Evolutionary conservation across 2,329 filamentous ascomycete genomes (phyloP).

Genomic region (Phyllosticta capitalensis): DNA sequence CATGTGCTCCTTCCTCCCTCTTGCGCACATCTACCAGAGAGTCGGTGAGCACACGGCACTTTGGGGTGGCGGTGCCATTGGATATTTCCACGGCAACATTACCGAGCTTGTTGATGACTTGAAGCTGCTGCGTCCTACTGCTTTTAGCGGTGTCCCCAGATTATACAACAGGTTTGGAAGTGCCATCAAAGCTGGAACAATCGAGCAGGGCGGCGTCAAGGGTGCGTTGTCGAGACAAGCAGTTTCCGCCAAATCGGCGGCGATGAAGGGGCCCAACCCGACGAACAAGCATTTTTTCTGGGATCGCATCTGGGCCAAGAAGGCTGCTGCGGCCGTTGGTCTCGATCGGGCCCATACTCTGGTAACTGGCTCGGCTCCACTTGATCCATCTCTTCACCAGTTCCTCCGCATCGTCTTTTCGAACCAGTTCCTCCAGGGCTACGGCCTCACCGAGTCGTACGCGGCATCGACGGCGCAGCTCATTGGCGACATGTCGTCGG

Average conservation of each 20-base stretch:
- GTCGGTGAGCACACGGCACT: constrained; percentile 69
- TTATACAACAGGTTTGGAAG: constrained; percentile 85
- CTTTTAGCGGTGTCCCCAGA: constrained; percentile 80
- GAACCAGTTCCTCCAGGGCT: constrained; percentile 75
- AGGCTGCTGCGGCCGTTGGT: constrained; percentile 74
- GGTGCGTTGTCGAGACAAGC: constrained; percentile 74
- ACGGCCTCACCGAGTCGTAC: constrained; percentile 90
- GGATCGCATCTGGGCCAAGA: constrained; percentile 82
- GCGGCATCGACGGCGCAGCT: constrained; percentile 65
- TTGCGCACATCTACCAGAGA: constrained; percentile 90
- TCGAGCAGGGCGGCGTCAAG: constrained; percentile 69
- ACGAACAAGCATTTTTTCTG: constrained; percentile 70
- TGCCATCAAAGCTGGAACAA: constrained; percentile 67
- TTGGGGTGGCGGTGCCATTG: constrained; percentile 63
- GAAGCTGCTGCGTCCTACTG: constrained; percentile 73
- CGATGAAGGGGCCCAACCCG: constrained; percentile 66
- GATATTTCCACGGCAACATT: constrained; percentile 92
- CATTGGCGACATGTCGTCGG: constrained; percentile 59
- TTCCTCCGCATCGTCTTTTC: constrained; percentile 80
- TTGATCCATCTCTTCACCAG: constrained; percentile 79
- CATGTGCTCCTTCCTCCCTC: constrained; percentile 76
- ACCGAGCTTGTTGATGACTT: constrained; percentile 80
- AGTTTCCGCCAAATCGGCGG: constrained; percentile 69
- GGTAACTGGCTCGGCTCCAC: constrained; percentile 81
- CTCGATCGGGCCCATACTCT: constrained; percentile 63